phyloP scores from a whole-genome alignment of 2,329 filamentous ascomycete genomes.

The Volutella citrinella region DNA sequence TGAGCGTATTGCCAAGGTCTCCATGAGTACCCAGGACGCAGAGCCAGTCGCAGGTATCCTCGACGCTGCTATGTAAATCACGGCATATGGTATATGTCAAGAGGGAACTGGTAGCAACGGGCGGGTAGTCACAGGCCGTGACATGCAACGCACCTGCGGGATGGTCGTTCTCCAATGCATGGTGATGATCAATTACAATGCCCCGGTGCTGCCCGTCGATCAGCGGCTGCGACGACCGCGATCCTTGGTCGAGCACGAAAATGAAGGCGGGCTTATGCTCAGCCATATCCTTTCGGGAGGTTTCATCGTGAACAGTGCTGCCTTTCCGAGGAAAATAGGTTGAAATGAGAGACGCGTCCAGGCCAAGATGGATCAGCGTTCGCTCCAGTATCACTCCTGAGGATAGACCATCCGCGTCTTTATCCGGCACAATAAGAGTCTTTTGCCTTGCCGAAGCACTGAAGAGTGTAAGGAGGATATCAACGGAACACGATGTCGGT shows the following conservation, averaged over 20 bases:
- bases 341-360: slow-evolving; percentile 49
- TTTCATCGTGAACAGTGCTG: slow-evolving; percentile 52
- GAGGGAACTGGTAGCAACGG: slow-evolving; percentile 62
- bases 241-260: slow-evolving; percentile 65
- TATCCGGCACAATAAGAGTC: slow-evolving; percentile 64
- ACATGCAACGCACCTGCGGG: slow-evolving; percentile 53
- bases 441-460: slow-evolving; percentile 50
- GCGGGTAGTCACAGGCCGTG: slow-evolving; percentile 61
- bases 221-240: slow-evolving; percentile 51
- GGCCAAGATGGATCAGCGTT: slow-evolving; percentile 57
- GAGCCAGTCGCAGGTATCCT: slow-evolving; percentile 54
- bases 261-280: slow-evolving; percentile 51
- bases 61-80: slow-evolving; percentile 50
- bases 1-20: slow-evolving; percentile 61
- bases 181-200: slow-evolving; percentile 65
- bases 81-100: slow-evolving; percentile 63
- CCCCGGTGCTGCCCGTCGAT: slow-evolving; percentile 47
- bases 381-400: slow-evolving; percentile 61
- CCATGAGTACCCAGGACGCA: slow-evolving; percentile 65
- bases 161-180: slow-evolving; percentile 52
- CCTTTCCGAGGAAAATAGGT: slow-evolving; percentile 61
- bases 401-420: slow-evolving; percentile 65
- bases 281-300: slow-evolving; percentile 50
- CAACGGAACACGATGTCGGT: background rate
- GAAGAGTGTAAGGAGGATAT: slow-evolving; percentile 8